A percentile compares a stretch with the other conserved stretches of the same genome.
phyloP scores from a whole-genome alignment of 169 alveolate species.

The Ophryocystis elektroscirrha region DNA sequence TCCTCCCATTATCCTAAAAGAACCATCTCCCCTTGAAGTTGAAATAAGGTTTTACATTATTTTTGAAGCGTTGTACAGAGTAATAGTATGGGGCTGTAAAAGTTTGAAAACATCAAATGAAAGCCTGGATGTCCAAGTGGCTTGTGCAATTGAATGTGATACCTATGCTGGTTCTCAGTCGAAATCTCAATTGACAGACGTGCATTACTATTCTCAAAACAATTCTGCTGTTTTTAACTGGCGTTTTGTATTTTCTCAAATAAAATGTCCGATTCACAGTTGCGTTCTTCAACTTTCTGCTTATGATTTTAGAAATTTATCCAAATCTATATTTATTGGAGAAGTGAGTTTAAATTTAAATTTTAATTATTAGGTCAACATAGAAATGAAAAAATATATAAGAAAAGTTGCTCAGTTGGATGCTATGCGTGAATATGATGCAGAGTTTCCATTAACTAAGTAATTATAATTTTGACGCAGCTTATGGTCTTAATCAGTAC shows the following conservation, averaged over 20 bases:
- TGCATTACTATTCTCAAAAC: conserved; percentile 56
- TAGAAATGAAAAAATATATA: conserved; percentile 45
- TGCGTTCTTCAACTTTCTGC: conserved; percentile 59
- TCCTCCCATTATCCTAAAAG: conserved; percentile 35
- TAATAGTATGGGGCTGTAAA: conserved; percentile 27
- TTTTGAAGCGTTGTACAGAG: conserved; percentile 18
- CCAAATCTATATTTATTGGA: conserved; percentile 51
- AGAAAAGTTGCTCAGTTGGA: conserved; percentile 44
- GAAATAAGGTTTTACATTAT: conserved; percentile 29
- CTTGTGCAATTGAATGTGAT: conserved; percentile 51
- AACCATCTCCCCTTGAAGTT: conserved; percentile 43
- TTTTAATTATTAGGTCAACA: conserved; percentile 15
- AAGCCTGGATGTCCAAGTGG: conserved; percentile 36
- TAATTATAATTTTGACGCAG: background rate
- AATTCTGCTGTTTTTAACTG: conserved; percentile 63
- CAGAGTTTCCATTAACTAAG: conserved; percentile 15
- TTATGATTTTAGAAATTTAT: conserved; percentile 51
- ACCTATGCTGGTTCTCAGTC: conserved; percentile 36
- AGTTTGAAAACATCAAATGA: conserved; percentile 11
- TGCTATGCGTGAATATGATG: conserved; percentile 44
- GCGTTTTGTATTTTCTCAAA: conserved; percentile 57
- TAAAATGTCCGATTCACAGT: conserved; percentile 52
- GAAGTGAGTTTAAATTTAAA: conserved; percentile 37
- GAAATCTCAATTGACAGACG: conserved; percentile 52
- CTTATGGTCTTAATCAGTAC: conserved; percentile 1